These are phyloP conservation scores for Alnus rubra DNA, from an alignment of 306 rosid species.

Conservation along the genomic window DNA sequence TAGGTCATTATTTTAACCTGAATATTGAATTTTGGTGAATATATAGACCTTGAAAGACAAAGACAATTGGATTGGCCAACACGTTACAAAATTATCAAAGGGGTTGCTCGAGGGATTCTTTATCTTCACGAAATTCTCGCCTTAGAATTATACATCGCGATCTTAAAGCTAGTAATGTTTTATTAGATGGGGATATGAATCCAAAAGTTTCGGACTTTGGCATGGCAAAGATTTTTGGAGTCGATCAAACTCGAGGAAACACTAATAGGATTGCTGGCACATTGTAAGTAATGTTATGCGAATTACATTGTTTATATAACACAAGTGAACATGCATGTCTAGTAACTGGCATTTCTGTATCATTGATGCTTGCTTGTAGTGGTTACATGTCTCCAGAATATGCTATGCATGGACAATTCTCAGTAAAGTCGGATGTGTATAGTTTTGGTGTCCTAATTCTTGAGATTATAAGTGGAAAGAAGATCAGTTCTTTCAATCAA, in stretches of 20 bases:
- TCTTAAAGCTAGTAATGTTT: constrained; percentile 34
- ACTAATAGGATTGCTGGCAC: constrained; percentile 34
- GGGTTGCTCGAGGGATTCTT: constrained; percentile 32
- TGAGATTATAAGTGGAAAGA: not conserved
- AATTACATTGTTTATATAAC: too few relatives aligned
- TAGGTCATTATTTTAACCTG: too few relatives aligned
- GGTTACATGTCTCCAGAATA: constrained; percentile 53
- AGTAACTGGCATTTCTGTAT: not conserved
- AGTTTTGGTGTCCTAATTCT: constrained; percentile 43
- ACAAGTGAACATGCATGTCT: too few relatives aligned
- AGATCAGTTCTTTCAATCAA: not conserved
- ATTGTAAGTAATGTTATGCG: constrained; percentile 13
- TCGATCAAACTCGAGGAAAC: constrained; percentile 27
- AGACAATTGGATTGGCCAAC: constrained; percentile 39
- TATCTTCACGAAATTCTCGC: constrained; percentile 43
- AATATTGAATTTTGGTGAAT: not conserved
- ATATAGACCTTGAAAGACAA: constrained; percentile 28
- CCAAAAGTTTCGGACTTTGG: constrained; percentile 36
- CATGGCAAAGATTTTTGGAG: constrained; percentile 20
- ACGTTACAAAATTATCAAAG: constrained; percentile 39
- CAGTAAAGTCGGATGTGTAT: constrained; percentile 32
- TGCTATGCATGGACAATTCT: constrained; percentile 38
- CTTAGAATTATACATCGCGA: constrained; percentile 42
- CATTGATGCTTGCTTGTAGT: not conserved
- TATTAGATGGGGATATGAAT: constrained; percentile 33